Conservation (phyloP, 2,329 filamentous ascomycete species). For the Claviceps maximensis region DNA sequence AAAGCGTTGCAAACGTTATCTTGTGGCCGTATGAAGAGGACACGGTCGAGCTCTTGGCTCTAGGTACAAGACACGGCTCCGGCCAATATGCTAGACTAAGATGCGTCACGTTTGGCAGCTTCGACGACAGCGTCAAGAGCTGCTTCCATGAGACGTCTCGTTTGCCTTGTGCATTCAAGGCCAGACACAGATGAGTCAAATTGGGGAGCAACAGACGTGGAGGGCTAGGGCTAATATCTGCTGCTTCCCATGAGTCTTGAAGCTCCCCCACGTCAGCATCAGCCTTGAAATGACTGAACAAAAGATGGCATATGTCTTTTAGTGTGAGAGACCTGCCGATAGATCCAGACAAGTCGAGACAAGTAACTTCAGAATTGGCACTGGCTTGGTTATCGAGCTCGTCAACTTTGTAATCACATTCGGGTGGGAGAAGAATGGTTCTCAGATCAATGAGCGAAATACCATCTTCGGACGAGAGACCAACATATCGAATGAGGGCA, state of each 20-base stretch:
- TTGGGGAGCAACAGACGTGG: conserved; percentile 36
- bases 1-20: conserved; percentile 40
- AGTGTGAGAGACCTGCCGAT: conserved; percentile 37
- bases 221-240: conserved; percentile 18
- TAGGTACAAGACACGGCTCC: conserved; percentile 42
- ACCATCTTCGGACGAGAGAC: conserved; percentile 29
- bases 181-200: conserved; percentile 48
- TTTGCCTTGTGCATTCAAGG: conserved; percentile 25
- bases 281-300: conserved; percentile 27
- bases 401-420: conserved; percentile 14
- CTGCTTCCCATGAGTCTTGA: conserved; percentile 42
- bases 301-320: conserved; percentile 36
- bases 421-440: conserved; percentile 27
- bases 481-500: conserved; percentile 37
- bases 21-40: conserved; percentile 28
- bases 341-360: conserved; percentile 41
- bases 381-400: conserved; percentile 13
- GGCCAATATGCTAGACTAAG: conserved; percentile 51
- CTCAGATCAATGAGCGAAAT: conserved; percentile 37
- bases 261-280: conserved; percentile 14
- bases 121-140: conserved; percentile 38
- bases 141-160: conserved; percentile 42
- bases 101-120: conserved; percentile 42
- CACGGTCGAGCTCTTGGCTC: conserved; percentile 35
- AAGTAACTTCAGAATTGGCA: conserved; percentile 26